Evolutionary conservation across 2,329 filamentous ascomycete genomes (phyloP).

Genomic region (Bipolaris sorokiniana): DNA sequence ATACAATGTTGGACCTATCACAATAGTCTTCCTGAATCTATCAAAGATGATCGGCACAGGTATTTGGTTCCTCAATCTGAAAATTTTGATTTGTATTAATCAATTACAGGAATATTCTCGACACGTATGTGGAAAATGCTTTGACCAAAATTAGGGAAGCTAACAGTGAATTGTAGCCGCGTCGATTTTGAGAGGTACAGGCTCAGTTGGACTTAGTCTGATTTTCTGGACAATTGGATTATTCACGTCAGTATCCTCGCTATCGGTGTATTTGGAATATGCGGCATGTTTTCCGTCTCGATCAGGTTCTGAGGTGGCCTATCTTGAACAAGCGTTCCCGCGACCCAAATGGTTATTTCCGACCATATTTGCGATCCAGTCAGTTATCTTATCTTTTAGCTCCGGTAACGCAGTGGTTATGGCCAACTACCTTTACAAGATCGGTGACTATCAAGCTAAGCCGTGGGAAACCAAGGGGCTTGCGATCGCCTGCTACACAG

Average conservation of each 20-base stretch:
- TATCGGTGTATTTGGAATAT: slow-evolving; percentile 39
- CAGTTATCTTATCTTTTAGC: slow-evolving; percentile 38
- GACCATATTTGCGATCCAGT: slow-evolving; percentile 39
- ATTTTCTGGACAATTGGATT: slow-evolving; percentile 39
- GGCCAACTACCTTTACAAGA: slow-evolving; percentile 39
- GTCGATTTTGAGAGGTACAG: slow-evolving; percentile 29
- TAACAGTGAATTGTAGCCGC: background rate
- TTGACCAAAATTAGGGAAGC: slow-evolving; percentile 18
- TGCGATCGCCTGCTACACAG: slow-evolving; percentile 33
- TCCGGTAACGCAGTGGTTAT: slow-evolving; percentile 42
- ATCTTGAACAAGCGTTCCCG: slow-evolving; percentile 41
- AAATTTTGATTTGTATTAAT: background rate
- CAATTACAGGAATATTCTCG: background rate
- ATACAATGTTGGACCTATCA: slow-evolving; percentile 40
- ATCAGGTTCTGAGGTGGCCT: slow-evolving; percentile 38
- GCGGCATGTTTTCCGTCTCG: slow-evolving; percentile 38
- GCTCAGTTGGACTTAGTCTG: slow-evolving; percentile 38
- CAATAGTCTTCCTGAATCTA: slow-evolving; percentile 38
- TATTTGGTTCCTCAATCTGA: slow-evolving; percentile 14
- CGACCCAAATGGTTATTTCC: slow-evolving; percentile 38
- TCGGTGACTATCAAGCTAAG: slow-evolving; percentile 30
- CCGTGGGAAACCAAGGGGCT: slow-evolving; percentile 42
- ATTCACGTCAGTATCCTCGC: slow-evolving; percentile 34
- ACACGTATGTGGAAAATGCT: background rate
- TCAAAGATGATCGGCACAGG: slow-evolving; percentile 45